phyloP scores from a whole-genome alignment of 768 basidiomycete species.

The Leucocoprinus leucothites region DNA sequence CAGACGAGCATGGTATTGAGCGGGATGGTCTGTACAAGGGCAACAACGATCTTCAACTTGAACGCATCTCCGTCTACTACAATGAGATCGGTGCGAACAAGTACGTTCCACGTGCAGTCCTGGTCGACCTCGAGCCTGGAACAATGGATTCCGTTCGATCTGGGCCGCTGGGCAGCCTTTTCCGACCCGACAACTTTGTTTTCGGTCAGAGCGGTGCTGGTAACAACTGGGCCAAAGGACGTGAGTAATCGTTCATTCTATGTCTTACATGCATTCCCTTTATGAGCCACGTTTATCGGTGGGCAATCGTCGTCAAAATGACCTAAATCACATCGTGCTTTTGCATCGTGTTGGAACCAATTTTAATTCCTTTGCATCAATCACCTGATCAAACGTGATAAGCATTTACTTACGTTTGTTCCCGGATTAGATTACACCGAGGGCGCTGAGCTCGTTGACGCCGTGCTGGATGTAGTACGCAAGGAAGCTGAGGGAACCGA shows the following conservation, averaged over 20 bases:
- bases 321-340: constrained; percentile 20
- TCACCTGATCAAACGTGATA: constrained; percentile 16
- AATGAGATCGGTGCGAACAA: constrained; percentile 94
- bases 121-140: constrained; percentile 97
- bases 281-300: neutral
- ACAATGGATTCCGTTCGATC: constrained; percentile 93
- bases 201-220: constrained; percentile 98
- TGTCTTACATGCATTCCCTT: neutral
- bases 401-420: constrained; percentile 13
- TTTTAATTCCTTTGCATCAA: constrained; percentile 11
- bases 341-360: constrained; percentile 3
- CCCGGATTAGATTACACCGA: constrained; percentile 72
- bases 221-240: constrained; percentile 99
- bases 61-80: constrained; percentile 97
- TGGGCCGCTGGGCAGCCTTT: constrained; percentile 85
- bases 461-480: constrained; percentile 96
- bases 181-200: constrained; percentile 98
- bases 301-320: constrained; percentile 5
- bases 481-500: constrained; percentile 99
- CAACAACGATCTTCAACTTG: constrained; percentile 91
- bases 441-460: constrained; percentile 98
- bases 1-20: constrained; percentile 97
- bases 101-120: constrained; percentile 97
- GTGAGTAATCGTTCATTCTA: constrained; percentile 48
- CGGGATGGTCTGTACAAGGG: constrained; percentile 93